phyloP scores from a whole-genome alignment of 1,284 basidiomycete species.

The Pascua guehoae region DNA sequence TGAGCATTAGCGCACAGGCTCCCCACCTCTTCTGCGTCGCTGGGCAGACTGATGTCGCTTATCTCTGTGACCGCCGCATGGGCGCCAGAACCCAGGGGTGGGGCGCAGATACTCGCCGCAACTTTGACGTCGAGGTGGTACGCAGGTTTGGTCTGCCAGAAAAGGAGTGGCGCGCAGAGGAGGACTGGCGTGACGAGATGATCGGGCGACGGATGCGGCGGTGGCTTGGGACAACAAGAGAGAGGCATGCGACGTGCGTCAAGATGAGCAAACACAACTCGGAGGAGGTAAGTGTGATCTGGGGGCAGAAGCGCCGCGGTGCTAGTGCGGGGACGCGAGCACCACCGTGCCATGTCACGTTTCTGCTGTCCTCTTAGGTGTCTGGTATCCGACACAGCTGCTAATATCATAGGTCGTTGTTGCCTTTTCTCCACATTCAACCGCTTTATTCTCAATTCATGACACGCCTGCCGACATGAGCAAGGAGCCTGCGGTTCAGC shows the following conservation, averaged over 20 bases:
- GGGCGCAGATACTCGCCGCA: slow-evolving; percentile 56
- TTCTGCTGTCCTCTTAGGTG: too few species aligned
- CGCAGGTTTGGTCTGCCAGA: slow-evolving; percentile 67
- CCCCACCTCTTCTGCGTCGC: slow-evolving; percentile 55
- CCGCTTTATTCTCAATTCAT: slow-evolving; percentile 74
- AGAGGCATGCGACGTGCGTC: slow-evolving; percentile 70
- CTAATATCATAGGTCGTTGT: slow-evolving; percentile 40
- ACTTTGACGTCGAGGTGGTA: slow-evolving; percentile 65
- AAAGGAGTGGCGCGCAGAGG: slow-evolving; percentile 33
- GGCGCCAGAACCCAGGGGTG: slow-evolving; percentile 66
- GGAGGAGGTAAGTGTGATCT: slow-evolving; percentile 63
- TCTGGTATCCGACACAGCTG: too few species aligned
- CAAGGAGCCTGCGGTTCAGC: too few species aligned
- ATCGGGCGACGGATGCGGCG: slow-evolving; percentile 12
- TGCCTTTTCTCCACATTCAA: slow-evolving; percentile 72
- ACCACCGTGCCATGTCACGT: too few species aligned
- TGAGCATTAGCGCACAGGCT: slow-evolving; percentile 49
- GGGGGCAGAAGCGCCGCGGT: too few species aligned
- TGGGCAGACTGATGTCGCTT: slow-evolving; percentile 60
- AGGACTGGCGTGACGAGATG: slow-evolving; percentile 3
- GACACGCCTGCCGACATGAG: slow-evolving; percentile 53
- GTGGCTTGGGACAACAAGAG: slow-evolving; percentile 32
- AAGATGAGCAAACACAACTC: slow-evolving; percentile 71
- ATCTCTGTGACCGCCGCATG: slow-evolving; percentile 83
- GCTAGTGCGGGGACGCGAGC: too few species aligned